These are phyloP conservation scores for Malassezia pachydermatis DNA, from an alignment of 1,284 basidiomycete species.

Conservation along the genomic window DNA sequence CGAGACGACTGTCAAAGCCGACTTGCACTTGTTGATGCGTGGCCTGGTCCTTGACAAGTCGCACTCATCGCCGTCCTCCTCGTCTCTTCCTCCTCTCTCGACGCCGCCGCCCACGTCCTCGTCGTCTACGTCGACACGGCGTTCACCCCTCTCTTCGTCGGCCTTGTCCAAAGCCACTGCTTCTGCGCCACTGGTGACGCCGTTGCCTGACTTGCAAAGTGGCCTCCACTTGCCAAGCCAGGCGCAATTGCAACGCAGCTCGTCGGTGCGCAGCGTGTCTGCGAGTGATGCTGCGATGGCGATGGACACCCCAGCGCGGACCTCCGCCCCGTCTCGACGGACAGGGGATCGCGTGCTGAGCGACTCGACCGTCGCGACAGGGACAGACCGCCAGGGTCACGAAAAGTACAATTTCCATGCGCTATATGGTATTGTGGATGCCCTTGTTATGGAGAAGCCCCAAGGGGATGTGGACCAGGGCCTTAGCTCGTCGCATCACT, in stretches of 20 bases:
- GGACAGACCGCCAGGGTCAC: constrained; percentile 9
- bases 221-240: constrained; percentile 12
- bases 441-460: constrained; percentile 8
- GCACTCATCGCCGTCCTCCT: not conserved
- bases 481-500: not conserved
- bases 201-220: not conserved
- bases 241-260: constrained; percentile 8
- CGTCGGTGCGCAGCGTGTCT: constrained; percentile 16
- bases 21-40: constrained; percentile 4
- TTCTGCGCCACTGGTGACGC: not conserved
- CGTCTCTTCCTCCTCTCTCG: not conserved
- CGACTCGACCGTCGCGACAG: constrained; percentile 11
- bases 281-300: constrained; percentile 11
- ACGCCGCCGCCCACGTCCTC: no score
- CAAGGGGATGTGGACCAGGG: not conserved
- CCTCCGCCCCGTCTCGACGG: not conserved
- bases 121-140: not conserved
- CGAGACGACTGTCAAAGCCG: not conserved
- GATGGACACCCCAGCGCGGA: not conserved
- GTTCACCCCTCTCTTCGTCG: not conserved
- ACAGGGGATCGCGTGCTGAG: constrained; percentile 11
- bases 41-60: not conserved
- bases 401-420: constrained; percentile 19
- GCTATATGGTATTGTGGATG: constrained; percentile 19
- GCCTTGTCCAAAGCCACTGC: not conserved